These are phyloP conservation scores for Perkinsus olseni DNA, from an alignment of 169 alveolate species.

Conservation along the genomic window DNA sequence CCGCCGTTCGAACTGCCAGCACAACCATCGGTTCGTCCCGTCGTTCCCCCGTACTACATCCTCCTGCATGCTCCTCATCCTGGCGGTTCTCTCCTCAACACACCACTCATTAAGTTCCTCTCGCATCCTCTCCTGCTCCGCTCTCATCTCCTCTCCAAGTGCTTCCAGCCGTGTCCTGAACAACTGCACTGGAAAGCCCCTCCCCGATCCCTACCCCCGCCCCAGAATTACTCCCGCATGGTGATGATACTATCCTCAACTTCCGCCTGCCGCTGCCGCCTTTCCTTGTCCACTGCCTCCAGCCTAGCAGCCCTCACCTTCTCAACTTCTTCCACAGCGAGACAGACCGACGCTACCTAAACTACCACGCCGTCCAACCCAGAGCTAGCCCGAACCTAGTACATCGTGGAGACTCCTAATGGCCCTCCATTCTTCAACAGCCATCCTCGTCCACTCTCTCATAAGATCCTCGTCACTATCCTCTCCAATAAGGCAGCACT, in stretches of 20 bases:
- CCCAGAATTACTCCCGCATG: not conserved
- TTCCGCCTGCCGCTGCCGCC: not conserved
- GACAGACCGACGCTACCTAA: not conserved
- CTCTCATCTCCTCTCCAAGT: not conserved
- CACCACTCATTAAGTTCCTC: not conserved
- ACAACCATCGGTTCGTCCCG: not conserved
- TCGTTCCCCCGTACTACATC: not conserved
- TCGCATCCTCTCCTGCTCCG: not conserved
- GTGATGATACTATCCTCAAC: not conserved
- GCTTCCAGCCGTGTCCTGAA: not conserved
- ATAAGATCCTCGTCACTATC: not conserved
- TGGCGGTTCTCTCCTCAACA: not conserved
- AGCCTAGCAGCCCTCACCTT: not conserved
- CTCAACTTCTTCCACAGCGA: not conserved
- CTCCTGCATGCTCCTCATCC: not conserved
- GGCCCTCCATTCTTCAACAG: not conserved
- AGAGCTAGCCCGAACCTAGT: too few relatives aligned
- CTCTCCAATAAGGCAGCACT: not conserved
- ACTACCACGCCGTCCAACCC: too few relatives aligned
- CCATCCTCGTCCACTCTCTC: not conserved
- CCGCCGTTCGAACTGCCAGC: not conserved
- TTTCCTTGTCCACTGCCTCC: not conserved
- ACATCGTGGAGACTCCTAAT: too few relatives aligned
- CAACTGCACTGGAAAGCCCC: not conserved
- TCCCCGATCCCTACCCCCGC: not conserved